phyloP scores from a whole-genome alignment of 2,329 filamentous ascomycete genomes.

The Ascochyta koolunga region DNA sequence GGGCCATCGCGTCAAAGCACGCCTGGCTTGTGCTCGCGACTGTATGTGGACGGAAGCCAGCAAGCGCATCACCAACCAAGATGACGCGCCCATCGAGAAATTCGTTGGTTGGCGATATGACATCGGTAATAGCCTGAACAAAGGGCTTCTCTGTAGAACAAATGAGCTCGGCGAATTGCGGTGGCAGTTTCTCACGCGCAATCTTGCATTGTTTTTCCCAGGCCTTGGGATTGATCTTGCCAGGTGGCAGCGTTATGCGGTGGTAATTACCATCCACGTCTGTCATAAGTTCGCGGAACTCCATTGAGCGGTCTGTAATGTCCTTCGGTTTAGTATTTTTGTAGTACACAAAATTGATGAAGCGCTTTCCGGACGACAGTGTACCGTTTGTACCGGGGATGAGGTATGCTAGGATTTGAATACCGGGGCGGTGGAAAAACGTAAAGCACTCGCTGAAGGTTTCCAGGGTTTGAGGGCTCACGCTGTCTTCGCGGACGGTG shows the following conservation, averaged over 20 bases:
- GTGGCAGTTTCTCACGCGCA: constrained; percentile 43
- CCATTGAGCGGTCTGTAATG: constrained; percentile 43
- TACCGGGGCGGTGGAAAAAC: constrained; percentile 48
- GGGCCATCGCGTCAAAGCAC: constrained; percentile 51
- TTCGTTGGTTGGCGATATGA: constrained; percentile 45
- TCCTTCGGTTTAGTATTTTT: constrained; percentile 44
- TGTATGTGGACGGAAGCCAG: constrained; percentile 55
- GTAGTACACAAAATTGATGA: constrained; percentile 59
- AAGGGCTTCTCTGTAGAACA: constrained; percentile 51
- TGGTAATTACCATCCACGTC: constrained; percentile 50
- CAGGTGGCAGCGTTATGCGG: constrained; percentile 52
- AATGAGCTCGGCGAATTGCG: constrained; percentile 53
- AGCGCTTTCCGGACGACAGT: constrained; percentile 47
- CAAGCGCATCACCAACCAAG: constrained; percentile 56
- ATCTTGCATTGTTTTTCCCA: constrained; percentile 49
- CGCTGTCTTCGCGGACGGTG: constrained; percentile 34
- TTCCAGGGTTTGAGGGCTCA: constrained; percentile 26
- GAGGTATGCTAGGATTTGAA: constrained; percentile 51
- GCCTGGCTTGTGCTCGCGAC: constrained; percentile 56
- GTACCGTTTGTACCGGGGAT: constrained; percentile 54
- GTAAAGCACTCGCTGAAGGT: constrained; percentile 49
- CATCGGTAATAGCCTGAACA: constrained; percentile 55
- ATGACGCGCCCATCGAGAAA: constrained; percentile 53
- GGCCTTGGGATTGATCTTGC: constrained; percentile 46
- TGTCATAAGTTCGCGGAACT: constrained; percentile 53